phyloP scores from a whole-genome alignment of 2,329 filamentous ascomycete genomes.

The Atkinsonella texensis region DNA sequence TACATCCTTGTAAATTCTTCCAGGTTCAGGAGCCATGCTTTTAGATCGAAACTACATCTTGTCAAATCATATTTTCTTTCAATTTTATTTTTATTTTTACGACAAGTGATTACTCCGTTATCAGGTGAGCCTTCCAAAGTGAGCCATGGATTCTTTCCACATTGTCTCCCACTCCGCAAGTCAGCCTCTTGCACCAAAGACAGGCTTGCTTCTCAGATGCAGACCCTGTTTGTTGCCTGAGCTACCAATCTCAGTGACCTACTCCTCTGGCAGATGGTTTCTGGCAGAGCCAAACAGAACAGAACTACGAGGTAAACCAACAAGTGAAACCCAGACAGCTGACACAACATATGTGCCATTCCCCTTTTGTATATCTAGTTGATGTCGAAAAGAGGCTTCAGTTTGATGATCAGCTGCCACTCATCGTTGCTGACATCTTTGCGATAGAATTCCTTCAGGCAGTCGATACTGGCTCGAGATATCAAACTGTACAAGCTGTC shows the following conservation, averaged over 20 bases:
- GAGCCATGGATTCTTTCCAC: neutral
- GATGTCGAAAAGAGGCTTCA: constrained; percentile 92
- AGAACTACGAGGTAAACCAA: too few species aligned
- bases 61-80: neutral
- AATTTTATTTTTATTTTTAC: neutral
- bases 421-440: constrained; percentile 82
- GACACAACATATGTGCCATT: neutral
- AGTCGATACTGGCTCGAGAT: constrained; percentile 80
- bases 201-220: too few species aligned
- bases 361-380: constrained; percentile 30
- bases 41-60: neutral
- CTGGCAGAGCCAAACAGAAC: too few species aligned
- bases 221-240: too few species aligned
- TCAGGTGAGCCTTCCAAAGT: neutral
- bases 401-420: constrained; percentile 87
- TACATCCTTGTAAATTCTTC: too few species aligned
- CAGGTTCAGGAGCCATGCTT: too few species aligned
- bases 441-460: constrained; percentile 90
- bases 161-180: neutral
- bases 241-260: too few species aligned
- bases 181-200: neutral
- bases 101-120: neutral
- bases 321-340: too few species aligned
- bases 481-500: constrained; percentile 83
- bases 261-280: too few species aligned